Evolutionary conservation across 1,284 basidiomycete species (phyloP), one percentile per base, ranked within the genome.

Genomic region (Boletus sp.): DNA sequence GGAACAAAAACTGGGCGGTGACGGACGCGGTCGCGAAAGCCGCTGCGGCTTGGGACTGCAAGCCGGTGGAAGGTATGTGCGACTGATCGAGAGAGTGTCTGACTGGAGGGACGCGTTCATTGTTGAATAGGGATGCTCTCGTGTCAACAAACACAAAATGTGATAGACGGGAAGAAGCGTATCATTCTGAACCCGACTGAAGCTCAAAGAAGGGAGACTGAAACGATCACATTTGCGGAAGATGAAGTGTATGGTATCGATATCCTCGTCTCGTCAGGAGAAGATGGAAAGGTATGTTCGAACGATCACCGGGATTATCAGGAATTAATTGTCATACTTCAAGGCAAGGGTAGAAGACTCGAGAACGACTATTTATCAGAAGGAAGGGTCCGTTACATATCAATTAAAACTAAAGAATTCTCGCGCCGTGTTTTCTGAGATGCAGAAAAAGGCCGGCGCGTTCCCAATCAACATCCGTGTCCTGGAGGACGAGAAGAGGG

Each of bases 381-480:
- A 91, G 57, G 90, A 91, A 65, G 82, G 82, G 46, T 75, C 80
- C 35, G 79, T 94, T 54, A 95, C 91, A 44, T 99, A 98, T 75
- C 90, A 94, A 68, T 80, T 98, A 63, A 99, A 98, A 78, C 88
- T 96, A 84, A 96, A 95, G 76, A 95, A 91, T 47, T 94, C 94
- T 44, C 87, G 95, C 58, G 82, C 88, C 27, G 88, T 96, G 40
- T 97, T 96, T 73, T 88, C 88, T 44, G 95, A 98, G 72, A 91
- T 98, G 62, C 90, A 95, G 72, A 95, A 94, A 78, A 98, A 97
- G 70, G 91, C 95, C 29, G 95, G 94, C 23, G 80, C 91, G 7
- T 99, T 99, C 84, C 95, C 95, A 37, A 97, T 99, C 81, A 97
- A 94, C 64, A 80, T 99, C 53, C 89, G 95, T 56, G 79, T 80